phyloP scores from a whole-genome alignment of 352 stramenopile species.

The Phytophthora ramorum region DNA sequence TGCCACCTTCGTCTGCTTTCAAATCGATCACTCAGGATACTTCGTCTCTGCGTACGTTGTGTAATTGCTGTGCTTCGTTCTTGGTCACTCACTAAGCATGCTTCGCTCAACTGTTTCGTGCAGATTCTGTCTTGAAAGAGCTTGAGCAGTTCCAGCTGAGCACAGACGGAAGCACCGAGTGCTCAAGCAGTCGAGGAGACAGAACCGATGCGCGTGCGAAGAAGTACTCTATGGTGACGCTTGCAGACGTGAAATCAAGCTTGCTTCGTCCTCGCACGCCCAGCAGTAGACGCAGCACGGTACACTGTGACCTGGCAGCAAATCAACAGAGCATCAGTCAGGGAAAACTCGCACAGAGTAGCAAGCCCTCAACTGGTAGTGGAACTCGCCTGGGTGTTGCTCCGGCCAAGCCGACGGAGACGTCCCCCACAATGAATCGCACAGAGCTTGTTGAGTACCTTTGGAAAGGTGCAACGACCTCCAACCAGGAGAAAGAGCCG shows the following conservation, averaged over 20 bases:
- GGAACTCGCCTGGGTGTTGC: constrained; percentile 1
- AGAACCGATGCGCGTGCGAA: constrained; percentile 12
- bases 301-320: constrained; percentile 53
- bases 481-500: constrained; percentile 36
- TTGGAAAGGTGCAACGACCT: constrained; percentile 14
- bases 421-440: constrained; percentile 17
- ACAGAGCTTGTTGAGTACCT: constrained; percentile 37
- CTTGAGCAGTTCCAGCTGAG: constrained; percentile 53
- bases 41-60: constrained; percentile 29
- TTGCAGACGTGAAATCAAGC: constrained; percentile 50
- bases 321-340: constrained; percentile 11
- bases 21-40: constrained; percentile 33
- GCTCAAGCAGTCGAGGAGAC: constrained; percentile 24
- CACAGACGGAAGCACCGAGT: constrained; percentile 21
- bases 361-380: not conserved
- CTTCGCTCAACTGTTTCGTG: constrained; percentile 1
- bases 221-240: constrained; percentile 62
- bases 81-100: constrained; percentile 1
- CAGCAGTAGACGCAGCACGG: constrained; percentile 15
- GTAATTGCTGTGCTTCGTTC: not conserved
- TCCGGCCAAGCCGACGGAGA: constrained; percentile 26
- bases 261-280: constrained; percentile 38
- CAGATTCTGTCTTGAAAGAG: constrained; percentile 60
- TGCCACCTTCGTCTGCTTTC: constrained; percentile 14
- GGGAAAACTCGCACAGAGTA: constrained; percentile 5